Percentiles rank a stretch among this genome's conserved stretches.
Evolutionary conservation across 495 filamentous ascomycete genomes (phyloP).

Genomic region (Lasiosphaeris hirsuta): DNA sequence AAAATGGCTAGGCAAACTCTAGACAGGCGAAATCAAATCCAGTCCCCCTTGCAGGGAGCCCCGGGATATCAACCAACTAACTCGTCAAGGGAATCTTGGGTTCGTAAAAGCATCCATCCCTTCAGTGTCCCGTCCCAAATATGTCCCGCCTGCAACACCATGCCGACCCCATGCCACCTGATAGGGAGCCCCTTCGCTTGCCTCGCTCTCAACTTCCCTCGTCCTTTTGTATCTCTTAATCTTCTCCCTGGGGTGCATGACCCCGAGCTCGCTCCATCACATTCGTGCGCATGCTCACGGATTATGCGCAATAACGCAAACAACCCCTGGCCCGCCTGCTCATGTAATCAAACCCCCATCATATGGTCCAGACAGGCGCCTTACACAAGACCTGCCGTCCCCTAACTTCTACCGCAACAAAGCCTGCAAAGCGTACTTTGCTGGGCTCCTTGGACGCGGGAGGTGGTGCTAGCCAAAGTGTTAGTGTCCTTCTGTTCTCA

Average conservation of each 20-base stretch:
- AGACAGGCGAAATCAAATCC: neutral
- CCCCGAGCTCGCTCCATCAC: no score
- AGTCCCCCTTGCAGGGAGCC: neutral
- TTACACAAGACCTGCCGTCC: slow-evolving; percentile 80
- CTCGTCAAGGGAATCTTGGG: slow-evolving; percentile 10
- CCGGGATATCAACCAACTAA: slow-evolving; percentile 14
- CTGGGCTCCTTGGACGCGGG: slow-evolving; percentile 38
- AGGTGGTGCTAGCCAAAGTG: slow-evolving; percentile 40
- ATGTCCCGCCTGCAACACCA: slow-evolving; percentile 1
- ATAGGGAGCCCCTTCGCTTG: neutral
- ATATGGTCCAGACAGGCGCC: slow-evolving; percentile 79
- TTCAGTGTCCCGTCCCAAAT: neutral
- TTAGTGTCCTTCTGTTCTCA: slow-evolving; percentile 11
- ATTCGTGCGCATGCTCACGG: neutral
- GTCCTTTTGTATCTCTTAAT: neutral
- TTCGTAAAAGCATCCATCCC: slow-evolving; percentile 5
- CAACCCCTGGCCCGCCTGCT: no score
- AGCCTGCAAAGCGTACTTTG: slow-evolving; percentile 77
- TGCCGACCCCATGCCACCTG: no score
- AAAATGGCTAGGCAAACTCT: neutral
- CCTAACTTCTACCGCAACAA: slow-evolving; percentile 81
- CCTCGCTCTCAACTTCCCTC: neutral
- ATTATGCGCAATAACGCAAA: neutral
- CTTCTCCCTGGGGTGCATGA: neutral
- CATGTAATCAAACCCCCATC: slow-evolving; percentile 5